Conservation (phyloP, 768 basidiomycete species). For the Tulasnella sp. region DNA sequence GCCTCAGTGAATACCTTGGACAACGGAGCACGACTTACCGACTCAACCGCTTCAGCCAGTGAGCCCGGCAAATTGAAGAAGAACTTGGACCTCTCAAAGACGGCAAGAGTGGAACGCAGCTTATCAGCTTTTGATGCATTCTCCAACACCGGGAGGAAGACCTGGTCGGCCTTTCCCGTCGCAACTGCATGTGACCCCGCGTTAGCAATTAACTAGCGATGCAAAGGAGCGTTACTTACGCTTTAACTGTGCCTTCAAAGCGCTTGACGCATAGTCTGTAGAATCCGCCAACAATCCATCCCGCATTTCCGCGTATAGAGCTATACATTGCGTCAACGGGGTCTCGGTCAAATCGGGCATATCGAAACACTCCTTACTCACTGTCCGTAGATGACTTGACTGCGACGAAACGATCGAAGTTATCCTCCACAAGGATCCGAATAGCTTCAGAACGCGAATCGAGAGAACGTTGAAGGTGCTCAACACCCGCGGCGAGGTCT, state of each 20-base stretch:
- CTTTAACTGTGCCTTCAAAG: conserved; percentile 74
- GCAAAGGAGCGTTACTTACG: conserved; percentile 34
- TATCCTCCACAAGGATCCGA: conserved; percentile 87
- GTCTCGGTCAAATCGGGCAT: neutral
- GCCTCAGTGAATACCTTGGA: neutral
- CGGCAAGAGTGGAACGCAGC: conserved; percentile 79
- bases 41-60: conserved; percentile 78
- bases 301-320: conserved; percentile 84
- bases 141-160: conserved; percentile 91
- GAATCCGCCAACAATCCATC: conserved; percentile 67
- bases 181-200: conserved; percentile 41
- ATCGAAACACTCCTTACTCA: conserved; percentile 25
- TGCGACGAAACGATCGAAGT: conserved; percentile 94
- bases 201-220: neutral
- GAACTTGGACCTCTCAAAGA: conserved; percentile 95
- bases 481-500: conserved; percentile 70
- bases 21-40: conserved; percentile 37
- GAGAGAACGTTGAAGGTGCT: conserved; percentile 61
- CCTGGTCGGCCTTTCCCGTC: conserved; percentile 86
- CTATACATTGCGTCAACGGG: conserved; percentile 31
- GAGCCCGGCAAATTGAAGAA: conserved; percentile 96
- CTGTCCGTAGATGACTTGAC: conserved; percentile 97
- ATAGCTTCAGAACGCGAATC: conserved; percentile 92
- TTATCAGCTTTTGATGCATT: conserved; percentile 91
- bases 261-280: conserved; percentile 71